Evolutionary conservation across 345 rosid species (phyloP), one percentile per base, ranked within the genome.

Genomic region (Populus davidiana): DNA sequence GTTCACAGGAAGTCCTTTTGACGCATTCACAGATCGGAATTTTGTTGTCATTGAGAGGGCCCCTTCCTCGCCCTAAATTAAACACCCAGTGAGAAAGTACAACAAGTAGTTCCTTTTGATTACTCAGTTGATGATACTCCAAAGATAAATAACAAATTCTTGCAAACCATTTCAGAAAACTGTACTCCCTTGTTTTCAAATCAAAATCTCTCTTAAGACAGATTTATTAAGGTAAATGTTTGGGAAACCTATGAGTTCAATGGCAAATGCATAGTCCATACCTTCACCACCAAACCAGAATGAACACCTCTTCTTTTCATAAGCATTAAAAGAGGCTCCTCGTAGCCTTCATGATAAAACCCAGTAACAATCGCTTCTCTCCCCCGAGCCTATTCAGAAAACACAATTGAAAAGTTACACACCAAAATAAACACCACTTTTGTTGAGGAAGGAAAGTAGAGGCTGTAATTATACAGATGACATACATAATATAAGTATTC

Each of bases 221-320:
- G 47, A 5, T 65, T 31, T 74, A 52, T 33, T 16, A 38, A 75
- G 72, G 66, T 43, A 20, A n/a, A 71, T 16, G 54, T 33, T 41
- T 59, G 16, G 11, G 36, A 50, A 71, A 44, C 27, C 27, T 56
- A 23, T 23, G 41, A 71, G 73, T 33, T 67, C 68, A 86, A 74
- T 36, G 56, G 65, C 39, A 79, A 82, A 20, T 73, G 79, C 49
- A 72, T 80, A 85, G 39, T 65, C 71, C 81, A 21, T 44, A 95
- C 99, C 99, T 96, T 96, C 81, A 96, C 83, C 69, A 93, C 98
- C 85, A 96, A 85, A 82, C 99, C 98, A 67, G 96, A 90, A 82
- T 93, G 96, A 54, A 93, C 86, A 56, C 96, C 98, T 90, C 99
- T 89, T 88, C 97, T 88, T 88, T 90, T 93, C 99, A 96, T 96